These are phyloP conservation scores for Lactarius trivialis DNA, from an alignment of 768 basidiomycete species.

Conservation along the genomic window DNA sequence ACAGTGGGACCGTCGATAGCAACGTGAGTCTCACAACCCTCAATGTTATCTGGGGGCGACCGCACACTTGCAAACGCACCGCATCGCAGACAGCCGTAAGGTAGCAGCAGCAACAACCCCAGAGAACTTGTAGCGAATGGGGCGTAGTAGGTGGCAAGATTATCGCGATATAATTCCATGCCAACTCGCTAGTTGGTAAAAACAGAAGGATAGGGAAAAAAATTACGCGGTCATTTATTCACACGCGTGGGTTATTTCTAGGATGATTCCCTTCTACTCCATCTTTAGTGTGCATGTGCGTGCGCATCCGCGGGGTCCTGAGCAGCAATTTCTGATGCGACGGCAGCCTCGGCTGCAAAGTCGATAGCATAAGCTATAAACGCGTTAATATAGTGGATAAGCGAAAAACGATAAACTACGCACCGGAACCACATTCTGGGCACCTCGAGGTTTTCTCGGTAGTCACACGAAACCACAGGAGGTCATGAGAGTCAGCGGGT, in stretches of 20 bases:
- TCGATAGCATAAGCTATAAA: constrained; percentile 65
- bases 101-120: neutral
- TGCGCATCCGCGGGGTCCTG: constrained; percentile 20
- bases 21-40: neutral
- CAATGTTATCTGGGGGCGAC: neutral
- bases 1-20: neutral
- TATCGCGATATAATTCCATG: neutral
- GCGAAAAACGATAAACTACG: constrained; percentile 26
- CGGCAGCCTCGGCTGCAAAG: constrained; percentile 11
- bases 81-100: neutral
- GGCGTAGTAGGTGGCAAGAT: neutral
- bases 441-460: constrained; percentile 72
- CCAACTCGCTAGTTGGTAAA: neutral
- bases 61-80: neutral
- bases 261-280: neutral
- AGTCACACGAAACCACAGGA: constrained; percentile 72
- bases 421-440: constrained; percentile 91
- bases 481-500: constrained; percentile 93
- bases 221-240: constrained; percentile 5
- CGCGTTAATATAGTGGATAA: constrained; percentile 1
- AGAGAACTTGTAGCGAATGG: neutral
- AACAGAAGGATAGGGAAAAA: neutral
- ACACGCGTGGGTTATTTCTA: constrained; percentile 14
- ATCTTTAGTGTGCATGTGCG: constrained; percentile 9
- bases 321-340: constrained; percentile 19